Conservation (phyloP, 2,329 filamentous ascomycete species). For the Penicillium crustosum region DNA sequence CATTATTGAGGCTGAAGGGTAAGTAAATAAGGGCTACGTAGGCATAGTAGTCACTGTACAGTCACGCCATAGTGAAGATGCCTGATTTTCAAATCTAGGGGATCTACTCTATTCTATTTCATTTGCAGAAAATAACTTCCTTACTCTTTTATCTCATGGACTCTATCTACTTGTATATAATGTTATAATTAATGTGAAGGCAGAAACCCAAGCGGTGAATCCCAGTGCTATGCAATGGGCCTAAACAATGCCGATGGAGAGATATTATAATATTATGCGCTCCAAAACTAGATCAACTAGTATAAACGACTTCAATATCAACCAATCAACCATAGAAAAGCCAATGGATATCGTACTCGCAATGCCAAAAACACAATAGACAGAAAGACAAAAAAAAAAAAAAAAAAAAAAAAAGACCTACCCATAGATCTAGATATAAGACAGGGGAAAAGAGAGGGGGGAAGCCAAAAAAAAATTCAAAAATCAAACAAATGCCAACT, state of each 20-base stretch:
- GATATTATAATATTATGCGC: not conserved
- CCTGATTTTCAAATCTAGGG: too few species aligned
- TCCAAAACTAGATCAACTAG: slow-evolving; percentile 14
- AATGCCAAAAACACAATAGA: slow-evolving; percentile 18
- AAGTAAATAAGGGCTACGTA: not conserved
- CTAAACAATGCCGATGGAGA: not conserved
- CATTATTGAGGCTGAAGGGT: not conserved
- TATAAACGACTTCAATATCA: not conserved
- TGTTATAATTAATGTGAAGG: not conserved
- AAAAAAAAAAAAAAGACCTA: not conserved
- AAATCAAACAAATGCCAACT: slow-evolving; percentile 26
- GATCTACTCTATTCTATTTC: not conserved
- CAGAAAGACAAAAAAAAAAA: not conserved
- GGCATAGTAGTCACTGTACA: not conserved
- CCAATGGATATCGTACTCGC: slow-evolving; percentile 31
- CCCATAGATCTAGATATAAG: not conserved
- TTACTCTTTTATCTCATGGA: not conserved
- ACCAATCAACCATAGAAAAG: slow-evolving; percentile 18
- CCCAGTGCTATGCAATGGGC: not conserved
- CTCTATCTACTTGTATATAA: too few species aligned
- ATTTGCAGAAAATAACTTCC: not conserved
- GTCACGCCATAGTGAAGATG: not conserved
- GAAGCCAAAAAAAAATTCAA: too few species aligned
- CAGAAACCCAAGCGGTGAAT: not conserved
- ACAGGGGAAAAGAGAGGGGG: not conserved